These are phyloP conservation scores for Boletus putidus DNA, from an alignment of 1,284 basidiomycete species.

Conservation along the genomic window DNA sequence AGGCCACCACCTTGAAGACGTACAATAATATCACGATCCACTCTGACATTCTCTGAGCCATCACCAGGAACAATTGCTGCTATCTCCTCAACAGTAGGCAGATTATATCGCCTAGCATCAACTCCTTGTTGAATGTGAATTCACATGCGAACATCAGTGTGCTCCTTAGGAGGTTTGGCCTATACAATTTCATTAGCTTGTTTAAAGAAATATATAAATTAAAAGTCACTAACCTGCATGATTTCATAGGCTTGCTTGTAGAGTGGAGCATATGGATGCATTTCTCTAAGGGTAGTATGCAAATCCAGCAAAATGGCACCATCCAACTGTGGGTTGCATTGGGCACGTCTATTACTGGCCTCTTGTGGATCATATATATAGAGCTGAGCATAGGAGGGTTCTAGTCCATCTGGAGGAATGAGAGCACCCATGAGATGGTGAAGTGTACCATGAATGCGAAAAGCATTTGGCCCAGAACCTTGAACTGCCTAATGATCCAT, in stretches of 20 bases:
- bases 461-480: slow-evolving; percentile 37
- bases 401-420: slow-evolving; percentile 22
- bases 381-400: slow-evolving; percentile 41
- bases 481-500: slow-evolving; percentile 35
- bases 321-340: slow-evolving; percentile 32
- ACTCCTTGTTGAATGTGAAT: slow-evolving; percentile 7
- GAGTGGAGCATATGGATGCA: slow-evolving; percentile 36
- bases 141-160: neutral
- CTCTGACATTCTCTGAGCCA: slow-evolving; percentile 12
- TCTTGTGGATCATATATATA: slow-evolving; percentile 41
- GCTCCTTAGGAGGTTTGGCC: neutral
- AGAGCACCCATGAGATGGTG: slow-evolving; percentile 40
- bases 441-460: slow-evolving; percentile 42
- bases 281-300: slow-evolving; percentile 29
- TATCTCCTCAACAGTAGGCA: slow-evolving; percentile 34
- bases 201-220: neutral
- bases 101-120: slow-evolving; percentile 32
- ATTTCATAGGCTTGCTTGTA: slow-evolving; percentile 34
- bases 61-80: slow-evolving; percentile 30
- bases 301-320: slow-evolving; percentile 29
- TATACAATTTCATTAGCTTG: neutral
- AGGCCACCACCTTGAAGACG: slow-evolving; percentile 26
- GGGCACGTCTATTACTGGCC: slow-evolving; percentile 27
- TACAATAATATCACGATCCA: slow-evolving; percentile 14
- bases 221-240: neutral